A percentile compares a stretch with the other conserved stretches of the same genome.
These are phyloP conservation scores for Aplosporella prunicola DNA, from an alignment of 2,329 filamentous ascomycete genomes.

Conservation along the genomic window DNA sequence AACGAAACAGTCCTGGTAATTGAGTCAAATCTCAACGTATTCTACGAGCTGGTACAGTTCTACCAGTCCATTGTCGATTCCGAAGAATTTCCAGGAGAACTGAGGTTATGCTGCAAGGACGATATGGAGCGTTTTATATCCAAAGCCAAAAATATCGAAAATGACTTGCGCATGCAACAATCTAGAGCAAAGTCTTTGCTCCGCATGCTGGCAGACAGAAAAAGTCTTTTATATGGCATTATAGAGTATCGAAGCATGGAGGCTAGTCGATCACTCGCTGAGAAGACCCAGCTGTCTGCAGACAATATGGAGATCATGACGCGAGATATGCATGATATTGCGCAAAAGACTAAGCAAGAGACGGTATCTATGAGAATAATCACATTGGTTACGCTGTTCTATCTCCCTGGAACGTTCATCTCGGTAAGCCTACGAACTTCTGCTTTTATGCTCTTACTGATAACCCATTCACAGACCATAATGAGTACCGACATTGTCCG, in stretches of 20 bases:
- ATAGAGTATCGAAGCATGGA: constrained; percentile 26
- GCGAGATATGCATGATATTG: constrained; percentile 22
- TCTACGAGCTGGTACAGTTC: constrained; percentile 17
- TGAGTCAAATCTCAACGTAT: constrained; percentile 23
- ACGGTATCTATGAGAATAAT: constrained; percentile 36
- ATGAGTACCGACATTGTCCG: constrained; percentile 33
- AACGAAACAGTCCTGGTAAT: constrained; percentile 27
- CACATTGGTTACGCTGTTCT: constrained; percentile 34
- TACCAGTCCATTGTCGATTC: constrained; percentile 11
- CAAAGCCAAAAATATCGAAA: neutral
- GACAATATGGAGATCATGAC: constrained; percentile 25
- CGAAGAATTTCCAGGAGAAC: neutral
- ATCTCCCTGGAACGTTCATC: constrained; percentile 35
- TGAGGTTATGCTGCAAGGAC: neutral
- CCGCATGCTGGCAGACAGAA: constrained; percentile 14
- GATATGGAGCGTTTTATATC: neutral
- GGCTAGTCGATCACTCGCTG: constrained; percentile 19
- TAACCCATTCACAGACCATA: constrained; percentile 24
- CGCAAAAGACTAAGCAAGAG: constrained; percentile 29
- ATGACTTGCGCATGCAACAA: neutral
- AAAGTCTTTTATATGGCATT: constrained; percentile 24
- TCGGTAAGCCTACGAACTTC: constrained; percentile 24
- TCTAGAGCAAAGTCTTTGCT: constrained; percentile 15
- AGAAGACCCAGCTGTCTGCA: constrained; percentile 16
- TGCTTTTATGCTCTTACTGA: neutral